Conservation (phyloP, 2,329 filamentous ascomycete genomes). For the Trichothecium sympodiale region DNA sequence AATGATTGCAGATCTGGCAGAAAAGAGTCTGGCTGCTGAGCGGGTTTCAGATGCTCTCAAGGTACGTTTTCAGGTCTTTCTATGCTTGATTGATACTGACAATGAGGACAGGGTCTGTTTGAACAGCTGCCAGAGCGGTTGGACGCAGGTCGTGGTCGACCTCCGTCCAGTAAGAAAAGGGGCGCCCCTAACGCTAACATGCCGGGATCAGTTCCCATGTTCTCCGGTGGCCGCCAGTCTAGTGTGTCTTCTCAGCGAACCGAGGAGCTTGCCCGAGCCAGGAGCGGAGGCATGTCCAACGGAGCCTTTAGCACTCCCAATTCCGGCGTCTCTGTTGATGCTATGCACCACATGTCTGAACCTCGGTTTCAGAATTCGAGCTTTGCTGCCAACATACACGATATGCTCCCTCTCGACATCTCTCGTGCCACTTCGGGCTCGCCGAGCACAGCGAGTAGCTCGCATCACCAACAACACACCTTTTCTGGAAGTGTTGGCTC, state of each 20-base stretch:
- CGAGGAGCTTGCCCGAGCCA: slow-evolving; percentile 20
- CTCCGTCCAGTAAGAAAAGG: slow-evolving; percentile 41
- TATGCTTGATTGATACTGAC: slow-evolving; percentile 3
- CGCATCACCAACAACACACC: slow-evolving; percentile 24
- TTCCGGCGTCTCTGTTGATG: slow-evolving; percentile 22
- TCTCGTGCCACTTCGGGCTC: slow-evolving; percentile 31
- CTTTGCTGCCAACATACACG: slow-evolving; percentile 29
- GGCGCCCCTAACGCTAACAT: slow-evolving; percentile 32
- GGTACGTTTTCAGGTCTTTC: slow-evolving; percentile 32
- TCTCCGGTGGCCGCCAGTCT: slow-evolving; percentile 3
- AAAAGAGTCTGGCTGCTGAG: slow-evolving; percentile 81
- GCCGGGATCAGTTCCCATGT: slow-evolving; percentile 11
- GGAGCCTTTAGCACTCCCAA: slow-evolving; percentile 12
- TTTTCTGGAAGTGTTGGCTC: slow-evolving; percentile 17
- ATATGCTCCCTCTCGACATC: slow-evolving; percentile 34
- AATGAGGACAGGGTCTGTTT: slow-evolving; percentile 55
- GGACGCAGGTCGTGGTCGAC: slow-evolving; percentile 34
- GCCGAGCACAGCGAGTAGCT: slow-evolving; percentile 28
- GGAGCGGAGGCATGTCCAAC: slow-evolving; percentile 12
- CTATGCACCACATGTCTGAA: slow-evolving; percentile 15
- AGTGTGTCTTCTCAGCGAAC: slow-evolving; percentile 21
- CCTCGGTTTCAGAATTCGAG: slow-evolving; percentile 21
- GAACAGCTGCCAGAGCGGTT: slow-evolving; percentile 69
- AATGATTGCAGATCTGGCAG: slow-evolving; percentile 67
- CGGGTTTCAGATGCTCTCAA: slow-evolving; percentile 68